phyloP scores from a whole-genome alignment of 2,329 filamentous ascomycete species.

The Pseudogymnoascus sp. region DNA sequence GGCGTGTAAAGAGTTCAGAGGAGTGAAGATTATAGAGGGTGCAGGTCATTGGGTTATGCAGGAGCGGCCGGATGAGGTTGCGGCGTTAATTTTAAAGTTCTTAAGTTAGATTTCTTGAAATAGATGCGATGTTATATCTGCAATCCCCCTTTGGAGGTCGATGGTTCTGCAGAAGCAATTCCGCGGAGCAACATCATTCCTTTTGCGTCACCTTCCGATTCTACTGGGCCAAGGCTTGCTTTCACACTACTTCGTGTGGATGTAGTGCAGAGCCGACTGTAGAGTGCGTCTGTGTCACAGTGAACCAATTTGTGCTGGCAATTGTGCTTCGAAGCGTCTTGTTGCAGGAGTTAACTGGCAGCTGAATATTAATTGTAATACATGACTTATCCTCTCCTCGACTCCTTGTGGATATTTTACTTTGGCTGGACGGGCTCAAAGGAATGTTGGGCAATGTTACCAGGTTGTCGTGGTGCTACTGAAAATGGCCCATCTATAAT shows the following conservation, averaged over 20 bases:
- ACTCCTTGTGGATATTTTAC: background rate
- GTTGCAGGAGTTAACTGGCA: background rate
- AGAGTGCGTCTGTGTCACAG: background rate
- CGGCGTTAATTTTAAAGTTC: constrained; percentile 38
- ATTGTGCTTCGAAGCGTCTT: background rate
- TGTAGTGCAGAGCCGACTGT: background rate
- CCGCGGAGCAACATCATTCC: background rate
- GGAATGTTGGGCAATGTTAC: background rate
- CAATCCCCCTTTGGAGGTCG: background rate
- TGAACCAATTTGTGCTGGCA: background rate
- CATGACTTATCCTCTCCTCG: background rate
- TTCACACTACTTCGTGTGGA: background rate
- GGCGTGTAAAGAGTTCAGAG: constrained; percentile 44
- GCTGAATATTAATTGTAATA: background rate
- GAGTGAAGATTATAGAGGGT: constrained; percentile 43
- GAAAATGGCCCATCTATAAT: background rate
- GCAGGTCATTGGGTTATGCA: constrained; percentile 66
- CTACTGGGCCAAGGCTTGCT: background rate
- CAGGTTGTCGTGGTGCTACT: background rate
- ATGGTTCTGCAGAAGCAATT: background rate
- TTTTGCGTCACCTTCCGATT: background rate
- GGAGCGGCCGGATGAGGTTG: constrained; percentile 49
- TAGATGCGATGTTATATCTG: background rate
- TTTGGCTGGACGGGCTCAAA: background rate
- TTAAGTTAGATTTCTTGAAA: constrained; percentile 10